phyloP scores from a whole-genome alignment of 768 basidiomycete genomes.

The Tephrocybe sp. region DNA sequence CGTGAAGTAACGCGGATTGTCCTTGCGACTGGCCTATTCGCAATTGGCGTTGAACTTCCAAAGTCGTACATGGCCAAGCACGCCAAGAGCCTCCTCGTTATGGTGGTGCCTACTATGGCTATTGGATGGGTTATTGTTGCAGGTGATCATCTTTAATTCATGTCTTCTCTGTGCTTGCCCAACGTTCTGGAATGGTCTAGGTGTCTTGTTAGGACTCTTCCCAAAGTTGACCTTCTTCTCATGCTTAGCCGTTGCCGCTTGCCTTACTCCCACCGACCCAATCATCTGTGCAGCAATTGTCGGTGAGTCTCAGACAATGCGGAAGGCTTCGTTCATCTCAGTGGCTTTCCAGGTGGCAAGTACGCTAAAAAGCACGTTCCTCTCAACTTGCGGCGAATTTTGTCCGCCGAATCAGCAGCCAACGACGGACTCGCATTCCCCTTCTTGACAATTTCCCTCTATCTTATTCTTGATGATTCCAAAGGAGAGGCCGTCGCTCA shows the following conservation, averaged over 20 bases:
- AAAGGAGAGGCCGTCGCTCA: constrained; percentile 66
- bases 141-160: constrained; percentile 34
- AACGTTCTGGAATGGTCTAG: constrained; percentile 29
- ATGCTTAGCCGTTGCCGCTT: constrained; percentile 84
- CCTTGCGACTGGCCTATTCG: constrained; percentile 90
- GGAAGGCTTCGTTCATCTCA: background rate
- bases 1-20: constrained; percentile 48
- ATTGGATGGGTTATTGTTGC: constrained; percentile 81
- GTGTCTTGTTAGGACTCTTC: constrained; percentile 68
- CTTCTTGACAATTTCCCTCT: constrained; percentile 84
- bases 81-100: constrained; percentile 62
- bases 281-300: constrained; percentile 87
- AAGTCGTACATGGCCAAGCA: constrained; percentile 81
- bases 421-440: constrained; percentile 98
- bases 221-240: constrained; percentile 71
- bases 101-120: constrained; percentile 85
- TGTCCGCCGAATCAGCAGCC: constrained; percentile 88
- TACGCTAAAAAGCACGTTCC: constrained; percentile 74
- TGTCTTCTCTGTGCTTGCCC: background rate
- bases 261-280: constrained; percentile 93
- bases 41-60: constrained; percentile 93
- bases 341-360: constrained; percentile 51
- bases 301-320: constrained; percentile 37
- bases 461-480: constrained; percentile 73
- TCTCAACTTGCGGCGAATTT: constrained; percentile 70